These are phyloP conservation scores for Stachybotrys echinatus DNA, from an alignment of 2,329 filamentous ascomycete genomes.

Conservation along the genomic window DNA sequence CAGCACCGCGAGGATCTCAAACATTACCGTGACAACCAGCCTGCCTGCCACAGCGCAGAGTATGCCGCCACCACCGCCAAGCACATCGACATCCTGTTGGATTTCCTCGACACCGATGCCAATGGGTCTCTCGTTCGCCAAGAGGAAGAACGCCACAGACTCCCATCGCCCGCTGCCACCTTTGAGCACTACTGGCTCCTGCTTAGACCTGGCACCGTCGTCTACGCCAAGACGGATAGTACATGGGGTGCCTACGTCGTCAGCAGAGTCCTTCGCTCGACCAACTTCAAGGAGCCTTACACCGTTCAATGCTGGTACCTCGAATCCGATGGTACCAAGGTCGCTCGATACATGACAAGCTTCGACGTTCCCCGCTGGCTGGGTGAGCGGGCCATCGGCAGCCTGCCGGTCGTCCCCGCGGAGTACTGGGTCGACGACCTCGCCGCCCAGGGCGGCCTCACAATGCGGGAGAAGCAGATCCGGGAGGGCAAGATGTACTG, in stretches of 20 bases:
- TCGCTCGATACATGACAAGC: slow-evolving; percentile 31
- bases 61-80: slow-evolving; percentile 33
- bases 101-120: slow-evolving; percentile 34
- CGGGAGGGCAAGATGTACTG: slow-evolving; percentile 39
- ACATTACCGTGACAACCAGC: slow-evolving; percentile 35
- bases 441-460: slow-evolving; percentile 19
- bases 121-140: slow-evolving; percentile 29
- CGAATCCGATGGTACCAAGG: slow-evolving; percentile 22
- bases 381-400: slow-evolving; percentile 37
- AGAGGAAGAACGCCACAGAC: slow-evolving; percentile 34
- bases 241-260: slow-evolving; percentile 37
- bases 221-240: slow-evolving; percentile 34
- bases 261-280: slow-evolving; percentile 16
- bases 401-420: slow-evolving; percentile 35
- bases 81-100: slow-evolving; percentile 40
- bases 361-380: slow-evolving; percentile 31
- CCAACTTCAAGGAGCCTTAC: slow-evolving; percentile 11
- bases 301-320: slow-evolving; percentile 38
- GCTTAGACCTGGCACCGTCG: slow-evolving; percentile 37
- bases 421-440: slow-evolving; percentile 34
- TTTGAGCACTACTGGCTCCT: slow-evolving; percentile 42
- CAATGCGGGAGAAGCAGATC: slow-evolving; percentile 32
- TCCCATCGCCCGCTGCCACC: slow-evolving; percentile 32
- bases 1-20: slow-evolving; percentile 39
- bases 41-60: slow-evolving; percentile 31